Evolutionary conservation across 2,329 filamentous ascomycete species (phyloP), one percentile per base, ranked within the genome.

Genomic region (Xylariales sp.): DNA sequence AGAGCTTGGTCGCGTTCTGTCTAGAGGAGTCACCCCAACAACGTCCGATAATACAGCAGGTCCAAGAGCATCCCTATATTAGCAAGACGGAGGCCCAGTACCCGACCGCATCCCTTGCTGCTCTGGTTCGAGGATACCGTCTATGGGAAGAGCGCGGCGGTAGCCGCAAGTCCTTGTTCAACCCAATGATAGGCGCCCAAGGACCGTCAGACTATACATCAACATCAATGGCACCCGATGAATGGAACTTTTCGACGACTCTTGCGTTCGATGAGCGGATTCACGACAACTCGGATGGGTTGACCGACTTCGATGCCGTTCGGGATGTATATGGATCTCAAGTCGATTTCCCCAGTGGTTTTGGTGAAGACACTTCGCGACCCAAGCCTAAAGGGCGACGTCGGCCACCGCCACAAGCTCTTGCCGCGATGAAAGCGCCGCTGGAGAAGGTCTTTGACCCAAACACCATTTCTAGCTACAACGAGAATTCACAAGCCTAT

Each of bases 141-240:
- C 57, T 82, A 15, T 91, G 86, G 86, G 86, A 90, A 59, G 74
- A 80, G 6, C 75, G 79, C 51, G 86, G 86, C 18, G 86, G 86
- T 20, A 79, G 78, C 50, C 76, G 86, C 33, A 78, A 76, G 47
- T 84, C 80, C 12, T 65, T 84, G 1, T 84, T 84, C 48, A 46
- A 46, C 22, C 71, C 71, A 5, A 62, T 70, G 3, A 75, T 75
- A 16, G 80, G 80, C 44, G 80, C 78, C 2, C 76, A 80, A 47
- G 73, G 66, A 2, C 68, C 72, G 10, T 62, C 63, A 2, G 63
- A 63, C 34, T 54, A 64, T 11, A 68, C 73, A 1, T 65, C 69
- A 3, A 66, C 67, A 2, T 65, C 65, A 1, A 53, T 74, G 45
- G 68, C 70, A 12, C 71, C 71, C 43, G 78, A 82, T 47, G 78